Percentiles rank a stretch among this genome's conserved stretches.
Evolutionary conservation across 352 stramenopile species (phyloP).

Genomic region (Saprolegnia diclina): DNA sequence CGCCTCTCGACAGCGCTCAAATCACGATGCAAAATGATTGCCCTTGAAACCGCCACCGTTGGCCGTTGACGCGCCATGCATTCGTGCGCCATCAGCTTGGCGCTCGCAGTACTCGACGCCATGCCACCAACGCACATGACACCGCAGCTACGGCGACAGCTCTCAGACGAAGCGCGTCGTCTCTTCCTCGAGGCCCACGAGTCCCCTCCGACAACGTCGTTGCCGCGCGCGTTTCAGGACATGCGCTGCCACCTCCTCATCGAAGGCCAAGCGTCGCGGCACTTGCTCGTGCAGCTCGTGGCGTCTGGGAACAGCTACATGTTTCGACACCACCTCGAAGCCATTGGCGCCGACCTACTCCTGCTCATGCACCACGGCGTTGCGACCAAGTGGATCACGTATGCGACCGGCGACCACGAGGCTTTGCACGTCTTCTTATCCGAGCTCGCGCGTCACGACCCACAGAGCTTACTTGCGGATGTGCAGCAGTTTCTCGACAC

Average conservation of each 20-base stretch:
- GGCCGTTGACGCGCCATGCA: not conserved
- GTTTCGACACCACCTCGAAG: not conserved
- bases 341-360: not conserved
- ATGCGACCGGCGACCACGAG: constrained; percentile 3
- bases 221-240: not conserved
- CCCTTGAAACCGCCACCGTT: not conserved
- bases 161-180: constrained; percentile 2
- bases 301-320: not conserved
- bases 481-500: not conserved
- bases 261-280: not conserved
- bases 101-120: not conserved
- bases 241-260: not conserved
- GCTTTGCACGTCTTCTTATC: not conserved
- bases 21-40: too few species aligned
- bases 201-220: not conserved
- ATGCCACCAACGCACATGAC: constrained; percentile 10
- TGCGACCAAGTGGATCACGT: constrained; percentile 11
- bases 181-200: not conserved
- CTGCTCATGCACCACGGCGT: not conserved
- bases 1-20: too few species aligned
- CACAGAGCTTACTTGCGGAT: not conserved
- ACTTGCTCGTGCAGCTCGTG: constrained; percentile 4
- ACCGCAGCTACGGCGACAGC: not conserved
- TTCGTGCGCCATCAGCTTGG: not conserved
- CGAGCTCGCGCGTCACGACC: not conserved